Conservation (phyloP, 768 basidiomycete species). For the Baorangia bicolor region DNA sequence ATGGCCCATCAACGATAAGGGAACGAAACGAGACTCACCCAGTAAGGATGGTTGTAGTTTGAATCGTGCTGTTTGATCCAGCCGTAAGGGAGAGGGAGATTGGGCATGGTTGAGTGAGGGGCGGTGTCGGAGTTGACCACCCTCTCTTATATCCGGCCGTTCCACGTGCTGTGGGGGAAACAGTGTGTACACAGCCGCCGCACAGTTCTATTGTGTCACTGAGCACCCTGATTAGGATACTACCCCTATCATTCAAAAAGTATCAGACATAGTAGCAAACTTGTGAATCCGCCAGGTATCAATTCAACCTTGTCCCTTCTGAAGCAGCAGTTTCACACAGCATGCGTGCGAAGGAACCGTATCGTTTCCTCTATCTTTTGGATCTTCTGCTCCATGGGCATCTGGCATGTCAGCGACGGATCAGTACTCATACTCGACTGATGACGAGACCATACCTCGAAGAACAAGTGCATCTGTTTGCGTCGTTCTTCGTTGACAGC, state of each 20-base stretch:
- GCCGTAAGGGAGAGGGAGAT: conserved; percentile 51
- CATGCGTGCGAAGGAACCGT: conserved; percentile 34
- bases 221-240: neutral
- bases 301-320: too few species aligned
- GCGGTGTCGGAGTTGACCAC: neutral
- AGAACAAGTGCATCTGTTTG: conserved; percentile 50
- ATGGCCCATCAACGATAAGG: too few species aligned
- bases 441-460: conserved; percentile 37
- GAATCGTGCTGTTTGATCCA: conserved; percentile 54
- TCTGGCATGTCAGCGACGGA: conserved; percentile 33
- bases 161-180: conserved; percentile 16
- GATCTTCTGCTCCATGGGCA: conserved; percentile 55
- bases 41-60: conserved; percentile 45
- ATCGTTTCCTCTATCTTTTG: conserved; percentile 51
- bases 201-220: neutral
- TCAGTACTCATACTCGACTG: neutral
- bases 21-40: conserved; percentile 33
- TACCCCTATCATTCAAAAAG: neutral
- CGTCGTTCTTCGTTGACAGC: conserved; percentile 40
- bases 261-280: neutral
- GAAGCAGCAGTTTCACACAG: neutral
- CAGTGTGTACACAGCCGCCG: conserved; percentile 3
- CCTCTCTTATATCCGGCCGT: neutral
- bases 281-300: conserved; percentile 3
- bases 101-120: conserved; percentile 10